Evolutionary conservation across 176 grass and related monocot genomes (phyloP), one percentile per base, ranked within the genome.

Genomic region (Carex cristatella): DNA sequence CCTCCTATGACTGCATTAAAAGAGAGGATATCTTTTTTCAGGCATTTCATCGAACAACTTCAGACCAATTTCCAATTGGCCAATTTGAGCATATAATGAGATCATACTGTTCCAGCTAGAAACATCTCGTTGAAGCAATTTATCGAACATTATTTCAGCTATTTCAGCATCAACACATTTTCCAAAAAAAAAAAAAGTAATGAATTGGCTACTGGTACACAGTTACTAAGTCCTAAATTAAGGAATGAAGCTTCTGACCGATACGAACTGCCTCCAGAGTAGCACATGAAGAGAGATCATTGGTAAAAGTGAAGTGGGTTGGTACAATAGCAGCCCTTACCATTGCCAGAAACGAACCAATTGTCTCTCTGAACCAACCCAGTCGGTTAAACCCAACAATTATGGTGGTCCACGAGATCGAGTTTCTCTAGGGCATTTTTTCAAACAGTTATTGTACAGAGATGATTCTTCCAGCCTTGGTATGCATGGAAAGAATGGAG

Each of bases 401-500:
- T 91, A 93, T 89, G 65, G 88, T 13, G 71, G 91, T 95, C 95
- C 89, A 95, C 13, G 95, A 92, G 19, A 98, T 87, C 8, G 91
- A 88, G 58, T 93, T 93, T 58, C 71, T 87, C n/a, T 92, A 73
- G 2, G 93, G 95, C 95, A 95, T 95, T 93, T 86, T 75, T 19
- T 71, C 91, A 58, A 98, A 93, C 89, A 93, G 1, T 0, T 65
- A 65, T 10, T 85, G 67, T 13, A 88, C 95, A 59, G 73, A 84
- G 3, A 31, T 27, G 40, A 92, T 83, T 48, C 40, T 81, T 1
- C 91, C 80, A 4, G 82, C 79, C 85, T 95, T 98, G 14, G 91
- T 66, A 10, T 90, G 82, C 88, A 89, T 74, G 3, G 92, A 91
- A 18, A 98, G 83, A 1, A 98, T 23, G 73, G 93, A 78, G 65